Evolutionary conservation across 1,139 yeast genomes (phyloP), one percentile per base, ranked within the genome.

Genomic region (Citeromyces hawaiiensis): DNA sequence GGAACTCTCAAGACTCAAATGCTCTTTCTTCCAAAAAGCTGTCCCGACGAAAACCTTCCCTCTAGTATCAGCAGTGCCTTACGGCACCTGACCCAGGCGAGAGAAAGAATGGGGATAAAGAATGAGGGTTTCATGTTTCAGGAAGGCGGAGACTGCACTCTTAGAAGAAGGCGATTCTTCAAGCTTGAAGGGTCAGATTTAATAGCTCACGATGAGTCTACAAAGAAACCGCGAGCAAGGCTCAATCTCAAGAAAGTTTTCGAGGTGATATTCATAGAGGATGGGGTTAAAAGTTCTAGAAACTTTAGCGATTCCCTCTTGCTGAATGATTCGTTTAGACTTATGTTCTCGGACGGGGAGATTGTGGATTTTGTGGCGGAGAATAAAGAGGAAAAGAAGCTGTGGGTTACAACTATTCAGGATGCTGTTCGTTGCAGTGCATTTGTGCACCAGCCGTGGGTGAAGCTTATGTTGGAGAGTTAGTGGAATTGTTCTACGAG

Each of bases 101-200:
- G 55, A 31, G 59, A 63, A 21, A 76, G 72, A 43, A 47, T 60
- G 13, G 43, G 52, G 8, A 50, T 66, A 13, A 47, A 46, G 1
- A 59, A 61, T 47, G 82, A 77, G 52, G 91, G 91, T 0, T 78
- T 66, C 52, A 57, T 81, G 60, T 71, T 73, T 50, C 93, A 82
- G 58, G 87, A 80, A 52, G 91, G 91, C 31, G 93, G 91, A 8
- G 93, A 82, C 56, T 70, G 83, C 48, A 70, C 68, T 11, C 55
- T 66, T 18, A 70, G 79, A 72, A 76, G 76, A 49, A 68, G 76
- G 49, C 61, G 91, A 43, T 79, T 56, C 56, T 80, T 75, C 61
- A 74, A 68, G 50, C 59, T 82, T 31, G 55, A 63, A 36, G 87
- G 85, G 0, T 70, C 74, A 4, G 70, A 75, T 30, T 59, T 82